Evolutionary conservation across 2,329 filamentous ascomycete species (phyloP).

Genomic region (Paecilomyces sp.): DNA sequence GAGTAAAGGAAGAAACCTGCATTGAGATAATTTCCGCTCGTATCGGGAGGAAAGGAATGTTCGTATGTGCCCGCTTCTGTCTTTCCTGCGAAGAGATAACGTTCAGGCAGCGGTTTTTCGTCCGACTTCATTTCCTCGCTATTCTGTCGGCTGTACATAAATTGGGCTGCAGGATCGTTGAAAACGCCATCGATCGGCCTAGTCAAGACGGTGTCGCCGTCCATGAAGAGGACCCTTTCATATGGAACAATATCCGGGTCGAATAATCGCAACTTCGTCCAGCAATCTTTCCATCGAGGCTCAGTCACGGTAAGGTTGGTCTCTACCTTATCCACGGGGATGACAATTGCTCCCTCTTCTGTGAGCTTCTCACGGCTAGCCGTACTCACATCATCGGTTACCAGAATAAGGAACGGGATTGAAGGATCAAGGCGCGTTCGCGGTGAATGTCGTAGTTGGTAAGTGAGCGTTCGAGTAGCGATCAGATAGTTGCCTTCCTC

Average conservation of each 20-base stretch:
- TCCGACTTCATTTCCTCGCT: conserved; percentile 1
- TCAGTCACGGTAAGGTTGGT: conserved; percentile 18
- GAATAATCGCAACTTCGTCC: conserved; percentile 38
- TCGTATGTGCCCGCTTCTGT: conserved; percentile 1
- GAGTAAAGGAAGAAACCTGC: conserved; percentile 34
- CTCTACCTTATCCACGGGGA: conserved; percentile 28
- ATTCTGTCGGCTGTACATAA: neutral
- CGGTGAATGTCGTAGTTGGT: conserved; percentile 35
- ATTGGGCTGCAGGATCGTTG: conserved; percentile 14
- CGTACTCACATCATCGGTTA: conserved; percentile 21
- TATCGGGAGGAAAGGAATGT: conserved; percentile 2
- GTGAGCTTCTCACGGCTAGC: conserved; percentile 25
- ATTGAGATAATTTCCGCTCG: conserved; percentile 3
- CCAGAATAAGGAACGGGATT: conserved; percentile 34
- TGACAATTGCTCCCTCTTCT: conserved; percentile 33
- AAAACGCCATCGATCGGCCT: conserved; percentile 33
- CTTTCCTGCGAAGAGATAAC: conserved; percentile 3
- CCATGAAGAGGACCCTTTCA: conserved; percentile 37
- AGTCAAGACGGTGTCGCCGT: conserved; percentile 36
- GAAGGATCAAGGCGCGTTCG: conserved; percentile 24
- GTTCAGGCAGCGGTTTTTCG: conserved; percentile 1
- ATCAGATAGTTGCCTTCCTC: conserved; percentile 34
- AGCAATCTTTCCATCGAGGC: conserved; percentile 35
- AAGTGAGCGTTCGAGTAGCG: conserved; percentile 31
- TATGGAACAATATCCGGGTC: conserved; percentile 30